A percentile compares a stretch with the other conserved stretches of the same genome.
These are phyloP conservation scores for Trichoderma brevicompactum DNA, from an alignment of 2,329 filamentous ascomycete species.

Conservation along the genomic window DNA sequence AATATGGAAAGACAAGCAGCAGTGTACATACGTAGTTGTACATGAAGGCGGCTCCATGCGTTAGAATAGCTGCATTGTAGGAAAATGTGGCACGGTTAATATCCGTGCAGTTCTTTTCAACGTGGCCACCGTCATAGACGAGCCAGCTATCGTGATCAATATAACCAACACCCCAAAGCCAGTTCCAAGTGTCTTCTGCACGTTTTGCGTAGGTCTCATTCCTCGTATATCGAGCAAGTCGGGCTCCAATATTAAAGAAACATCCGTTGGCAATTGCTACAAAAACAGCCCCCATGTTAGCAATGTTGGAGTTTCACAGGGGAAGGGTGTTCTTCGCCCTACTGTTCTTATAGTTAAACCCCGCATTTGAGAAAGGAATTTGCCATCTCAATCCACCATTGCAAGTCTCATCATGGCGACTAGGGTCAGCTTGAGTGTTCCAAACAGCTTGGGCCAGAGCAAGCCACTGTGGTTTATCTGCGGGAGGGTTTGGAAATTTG, in stretches of 20 bases:
- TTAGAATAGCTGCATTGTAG: constrained; percentile 66
- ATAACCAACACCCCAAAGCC: constrained; percentile 59
- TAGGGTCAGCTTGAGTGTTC: constrained; percentile 60
- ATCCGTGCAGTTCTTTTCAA: constrained; percentile 61
- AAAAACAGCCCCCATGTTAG: constrained; percentile 3
- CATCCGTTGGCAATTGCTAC: constrained; percentile 63
- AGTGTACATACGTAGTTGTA: constrained; percentile 61
- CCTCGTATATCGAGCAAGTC: constrained; percentile 71
- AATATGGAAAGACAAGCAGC: not conserved
- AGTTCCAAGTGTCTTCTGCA: constrained; percentile 66
- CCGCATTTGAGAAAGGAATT: constrained; percentile 73
- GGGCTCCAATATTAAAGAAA: constrained; percentile 68
- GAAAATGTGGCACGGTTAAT: constrained; percentile 68
- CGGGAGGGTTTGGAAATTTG: constrained; percentile 63
- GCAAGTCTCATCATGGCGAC: constrained; percentile 69
- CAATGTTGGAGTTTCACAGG: fast-evolving
- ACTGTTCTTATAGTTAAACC: constrained; percentile 77
- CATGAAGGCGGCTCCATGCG: constrained; percentile 69
- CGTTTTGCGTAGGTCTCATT: constrained; percentile 68
- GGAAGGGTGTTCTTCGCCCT: constrained; percentile 31
- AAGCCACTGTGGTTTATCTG: constrained; percentile 61
- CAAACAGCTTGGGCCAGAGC: constrained; percentile 72
- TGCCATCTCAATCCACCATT: constrained; percentile 77
- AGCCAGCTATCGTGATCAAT: constrained; percentile 64
- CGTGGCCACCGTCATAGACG: constrained; percentile 67